Conservation (phyloP, 2,329 filamentous ascomycete species). For the Aspergillus viridinutans region DNA sequence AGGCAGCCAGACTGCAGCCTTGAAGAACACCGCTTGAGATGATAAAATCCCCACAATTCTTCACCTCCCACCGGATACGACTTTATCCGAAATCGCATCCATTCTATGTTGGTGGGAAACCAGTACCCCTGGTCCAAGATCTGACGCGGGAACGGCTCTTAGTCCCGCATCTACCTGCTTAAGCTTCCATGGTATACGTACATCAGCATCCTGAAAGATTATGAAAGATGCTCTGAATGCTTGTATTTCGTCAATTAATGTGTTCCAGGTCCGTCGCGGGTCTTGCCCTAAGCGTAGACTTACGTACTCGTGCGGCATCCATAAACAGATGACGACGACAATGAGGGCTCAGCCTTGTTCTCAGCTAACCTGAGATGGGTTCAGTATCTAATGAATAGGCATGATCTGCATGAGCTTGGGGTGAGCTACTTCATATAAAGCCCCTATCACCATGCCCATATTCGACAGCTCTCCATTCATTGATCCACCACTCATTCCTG, state of each 20-base stretch:
- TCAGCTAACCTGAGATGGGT: not conserved
- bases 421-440: not conserved
- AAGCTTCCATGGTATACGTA: not conserved
- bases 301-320: not conserved
- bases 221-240: too few species aligned
- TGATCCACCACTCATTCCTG: not conserved
- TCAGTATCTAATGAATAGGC: not conserved
- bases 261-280: too few species aligned
- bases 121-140: not conserved
- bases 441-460: not conserved
- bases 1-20: too few species aligned
- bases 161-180: not conserved
- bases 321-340: too few species aligned
- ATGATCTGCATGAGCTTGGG: not conserved
- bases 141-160: not conserved
- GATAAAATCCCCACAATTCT: not conserved
- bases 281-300: not conserved
- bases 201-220: not conserved
- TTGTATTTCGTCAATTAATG: too few species aligned
- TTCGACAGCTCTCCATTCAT: not conserved
- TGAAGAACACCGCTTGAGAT: not conserved
- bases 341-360: not conserved
- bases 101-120: not conserved
- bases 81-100: not conserved
- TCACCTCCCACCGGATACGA: not conserved